These are phyloP conservation scores for Chrysoporthe puriensis DNA, from an alignment of 2,329 filamentous ascomycete genomes.

Conservation along the genomic window DNA sequence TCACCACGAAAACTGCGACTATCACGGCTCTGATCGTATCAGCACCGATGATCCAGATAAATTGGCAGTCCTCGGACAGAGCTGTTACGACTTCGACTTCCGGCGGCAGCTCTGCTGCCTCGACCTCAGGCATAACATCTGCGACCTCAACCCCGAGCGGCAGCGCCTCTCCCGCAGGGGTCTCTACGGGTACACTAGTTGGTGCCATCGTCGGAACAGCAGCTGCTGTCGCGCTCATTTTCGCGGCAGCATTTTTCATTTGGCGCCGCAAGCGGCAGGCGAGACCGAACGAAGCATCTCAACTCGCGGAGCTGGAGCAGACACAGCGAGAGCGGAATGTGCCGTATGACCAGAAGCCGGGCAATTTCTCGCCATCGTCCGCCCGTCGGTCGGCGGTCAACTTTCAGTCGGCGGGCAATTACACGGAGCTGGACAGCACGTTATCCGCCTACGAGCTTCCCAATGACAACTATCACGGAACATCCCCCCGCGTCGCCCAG, in stretches of 20 bases:
- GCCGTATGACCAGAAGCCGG: neutral
- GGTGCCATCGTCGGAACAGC: neutral
- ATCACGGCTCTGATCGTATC: slow-evolving; percentile 9
- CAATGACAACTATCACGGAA: neutral
- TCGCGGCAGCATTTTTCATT: neutral
- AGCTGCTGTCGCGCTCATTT: neutral
- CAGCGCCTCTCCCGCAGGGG: neutral
- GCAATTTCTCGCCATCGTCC: neutral
- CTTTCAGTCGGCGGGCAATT: neutral
- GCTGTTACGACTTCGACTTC: neutral
- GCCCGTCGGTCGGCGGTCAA: too few species aligned
- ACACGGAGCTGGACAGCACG: neutral
- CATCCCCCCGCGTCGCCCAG: neutral
- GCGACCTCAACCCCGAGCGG: neutral
- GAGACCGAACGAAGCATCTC: neutral
- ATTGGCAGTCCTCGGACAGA: slow-evolving; percentile 13
- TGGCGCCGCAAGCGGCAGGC: slow-evolving; percentile 7
- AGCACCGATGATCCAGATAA: slow-evolving; percentile 22
- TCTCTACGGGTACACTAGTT: neutral
- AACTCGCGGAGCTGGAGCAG: slow-evolving; percentile 1
- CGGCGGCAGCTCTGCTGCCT: neutral
- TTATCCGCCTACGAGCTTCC: neutral
- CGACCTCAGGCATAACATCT: neutral
- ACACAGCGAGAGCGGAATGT: neutral
- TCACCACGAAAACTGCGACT: slow-evolving; percentile 11